Evolutionary conservation across 345 rosid genomes (phyloP), one percentile per base, ranked within the genome.

Genomic region (Salix arbutifolia): DNA sequence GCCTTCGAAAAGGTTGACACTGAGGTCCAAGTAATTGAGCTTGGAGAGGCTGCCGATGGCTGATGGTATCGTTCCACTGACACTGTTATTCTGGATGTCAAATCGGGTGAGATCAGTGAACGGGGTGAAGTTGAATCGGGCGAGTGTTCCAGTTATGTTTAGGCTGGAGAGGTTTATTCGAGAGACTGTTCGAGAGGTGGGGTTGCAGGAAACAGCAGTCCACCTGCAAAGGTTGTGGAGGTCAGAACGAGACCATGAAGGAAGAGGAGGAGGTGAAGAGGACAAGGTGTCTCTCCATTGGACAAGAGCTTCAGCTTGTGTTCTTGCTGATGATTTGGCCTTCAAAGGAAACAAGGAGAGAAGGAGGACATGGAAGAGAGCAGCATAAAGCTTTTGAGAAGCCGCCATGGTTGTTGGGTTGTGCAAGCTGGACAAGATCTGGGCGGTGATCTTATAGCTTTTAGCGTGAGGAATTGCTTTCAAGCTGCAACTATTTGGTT

Each of bases 271-370:
- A 5, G 85, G 81, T 8, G 83, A 48, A 65, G 50, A 72, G 40
- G 64, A 6, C 17, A 90, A 70, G 76, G 58, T 82, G 83, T 64
- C 73, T 83, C 81, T 90, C 96, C 96, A 90, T 73, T 58, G 76
- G 80, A 88, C 21, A 16, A 91, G 96, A 77, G 92, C 93, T 74
- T 84, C 81, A 9, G 92, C 93, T 81, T 91, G 91, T 2, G 82
- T 62, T 78, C 76, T 79, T 66, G 84, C 85, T 8, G 90, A 85
- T 58, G 89, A 74, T 0, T 80, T 76, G 68, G 70, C 52, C 77
- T 72, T 74, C 53, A 74, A 40, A 48, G 87, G 83, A 78, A 88
- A 83, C 14, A 76, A 75, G 25, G 71, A 72, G 53, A 85, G 74
- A 2, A 86, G 17, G 6, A 84, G 31, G 37, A 72, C 0, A 21